A percentile compares a stretch with the other conserved stretches of the same genome.
Conservation (phyloP, 108 stramenopile species). For the Mediolabrus comicus region DNA sequence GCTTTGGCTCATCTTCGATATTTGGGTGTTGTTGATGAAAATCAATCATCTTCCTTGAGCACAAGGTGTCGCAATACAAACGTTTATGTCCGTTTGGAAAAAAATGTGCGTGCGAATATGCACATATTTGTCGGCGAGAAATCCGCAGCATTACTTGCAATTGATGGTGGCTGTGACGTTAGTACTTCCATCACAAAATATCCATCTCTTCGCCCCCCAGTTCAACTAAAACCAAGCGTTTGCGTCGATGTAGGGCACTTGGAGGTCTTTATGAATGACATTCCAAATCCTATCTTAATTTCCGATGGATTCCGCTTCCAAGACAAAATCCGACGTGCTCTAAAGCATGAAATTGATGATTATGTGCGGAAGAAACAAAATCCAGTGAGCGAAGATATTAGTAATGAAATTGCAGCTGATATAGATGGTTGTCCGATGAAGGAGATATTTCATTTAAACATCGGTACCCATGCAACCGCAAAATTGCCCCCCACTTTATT, state of each 20-base stretch:
- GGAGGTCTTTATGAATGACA: constrained; percentile 26
- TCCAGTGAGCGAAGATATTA: background rate
- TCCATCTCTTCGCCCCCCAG: background rate
- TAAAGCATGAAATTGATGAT: constrained; percentile 27
- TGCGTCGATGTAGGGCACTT: constrained; percentile 16
- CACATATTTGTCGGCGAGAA: constrained; percentile 26
- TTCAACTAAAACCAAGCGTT: constrained; percentile 35
- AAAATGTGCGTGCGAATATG: constrained; percentile 14
- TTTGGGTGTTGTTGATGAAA: background rate
- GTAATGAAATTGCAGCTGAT: constrained; percentile 28
- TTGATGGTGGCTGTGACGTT: constrained; percentile 29
- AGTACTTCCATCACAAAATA: constrained; percentile 29
- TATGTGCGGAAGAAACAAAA: constrained; percentile 9
- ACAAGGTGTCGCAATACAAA: constrained; percentile 8
- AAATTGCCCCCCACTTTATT: constrained; percentile 38
- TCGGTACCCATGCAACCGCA: constrained; percentile 14
- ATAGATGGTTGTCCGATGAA: constrained; percentile 38
- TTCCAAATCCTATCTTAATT: constrained; percentile 22
- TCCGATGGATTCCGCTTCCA: constrained; percentile 20
- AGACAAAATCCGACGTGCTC: constrained; percentile 23
- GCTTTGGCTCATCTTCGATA: constrained; percentile 14
- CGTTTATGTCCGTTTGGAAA: constrained; percentile 25
- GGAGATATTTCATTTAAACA: constrained; percentile 42
- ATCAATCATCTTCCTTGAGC: background rate
- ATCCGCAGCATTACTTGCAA: constrained; percentile 8